Base-by-base conservation (phyloP, 192 early-diverging fungal genomes). In the Linnemannia hyalina region DNA sequence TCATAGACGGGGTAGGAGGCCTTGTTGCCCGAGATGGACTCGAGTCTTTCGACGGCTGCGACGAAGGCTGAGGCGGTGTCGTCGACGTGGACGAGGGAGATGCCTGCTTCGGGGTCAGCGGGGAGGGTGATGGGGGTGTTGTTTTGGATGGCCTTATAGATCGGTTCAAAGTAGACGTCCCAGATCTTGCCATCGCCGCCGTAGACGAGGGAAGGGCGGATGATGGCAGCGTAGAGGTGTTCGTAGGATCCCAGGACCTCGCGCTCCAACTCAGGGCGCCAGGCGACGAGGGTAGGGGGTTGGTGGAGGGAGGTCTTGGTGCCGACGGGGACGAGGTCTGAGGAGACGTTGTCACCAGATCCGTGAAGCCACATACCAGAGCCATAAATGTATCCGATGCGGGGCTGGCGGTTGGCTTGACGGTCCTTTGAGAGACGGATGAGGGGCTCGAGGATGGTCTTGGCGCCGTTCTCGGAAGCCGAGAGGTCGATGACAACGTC, bases 291-390 rank as follows among this genome's bases (percentile, higher is more conserved):
- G 41, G 69, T 6, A 15, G 80, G 63, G 7, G 75, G 69, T 26
- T 76, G 75, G 29, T 68, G 70, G 41, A 36, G 6, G 3, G 75
- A 70, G 8, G 29, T 44, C 75, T 82, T 77, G 26, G 29, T 10
- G 22, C 75, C 81, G 3, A 54, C 60, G 20, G 75, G 70, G n/a
- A 60, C 4, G 26, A 82, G 75, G 36, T 82, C 81, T 20, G 42
- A 65, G 5, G 74, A 46, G 6, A 55, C 15, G 5, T 73, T 63
- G 29, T 23, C 7, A 29, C 70, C 60, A 1, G 81, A 77, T 13
- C 81, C 78, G 23, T 68, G 75, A 35, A 87, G 73, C 83, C 88
- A 89, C 35, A 80, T n/a, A 16, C 85, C 85, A 9, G 89, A 89
- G 26, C 80, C 77, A 32, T 88, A 89, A 57, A 89, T 85, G 65